phyloP scores from a whole-genome alignment of 176 grass and related monocot species.

The Pontederia crassipes region DNA sequence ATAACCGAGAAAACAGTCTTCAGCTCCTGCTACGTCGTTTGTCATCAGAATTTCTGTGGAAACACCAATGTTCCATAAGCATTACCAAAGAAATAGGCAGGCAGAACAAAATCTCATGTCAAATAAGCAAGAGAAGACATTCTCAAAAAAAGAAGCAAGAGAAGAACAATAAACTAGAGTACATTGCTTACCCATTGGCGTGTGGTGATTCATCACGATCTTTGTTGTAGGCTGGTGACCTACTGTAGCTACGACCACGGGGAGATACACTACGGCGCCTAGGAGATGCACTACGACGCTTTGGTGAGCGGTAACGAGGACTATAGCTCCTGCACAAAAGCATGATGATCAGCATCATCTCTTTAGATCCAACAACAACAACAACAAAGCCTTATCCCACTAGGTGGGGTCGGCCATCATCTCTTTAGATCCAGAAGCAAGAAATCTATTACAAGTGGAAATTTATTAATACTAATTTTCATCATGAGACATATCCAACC shows the following conservation, averaged over 20 bases:
- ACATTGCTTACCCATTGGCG: conserved; percentile 50
- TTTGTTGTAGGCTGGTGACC: conserved; percentile 38
- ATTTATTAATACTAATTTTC: too few relatives aligned
- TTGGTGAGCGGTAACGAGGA: conserved; percentile 72
- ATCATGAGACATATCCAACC: too few relatives aligned
- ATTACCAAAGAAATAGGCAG: not conserved
- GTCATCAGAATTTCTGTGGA: conserved; percentile 25
- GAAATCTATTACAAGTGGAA: too few relatives aligned
- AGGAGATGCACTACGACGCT: conserved; percentile 44
- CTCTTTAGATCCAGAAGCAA: not conserved
- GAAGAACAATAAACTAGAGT: not conserved
- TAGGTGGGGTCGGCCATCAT: too few relatives aligned
- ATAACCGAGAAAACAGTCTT: conserved; percentile 15
- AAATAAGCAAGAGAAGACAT: not conserved
- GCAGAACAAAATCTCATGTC: not conserved
- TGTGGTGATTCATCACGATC: conserved; percentile 37
- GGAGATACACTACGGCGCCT: conserved; percentile 63
- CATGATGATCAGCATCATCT: conserved; percentile 8
- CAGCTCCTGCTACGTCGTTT: conserved; percentile 54
- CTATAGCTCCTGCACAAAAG: conserved; percentile 61
- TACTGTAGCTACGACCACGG: conserved; percentile 58
- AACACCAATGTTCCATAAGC: conserved; percentile 9
- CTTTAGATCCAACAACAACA: too few relatives aligned
- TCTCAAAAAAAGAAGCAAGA: not conserved
- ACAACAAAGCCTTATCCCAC: too few relatives aligned